Base-by-base conservation (phyloP, 768 basidiomycete species). In the Mrakia frigida region DNA sequence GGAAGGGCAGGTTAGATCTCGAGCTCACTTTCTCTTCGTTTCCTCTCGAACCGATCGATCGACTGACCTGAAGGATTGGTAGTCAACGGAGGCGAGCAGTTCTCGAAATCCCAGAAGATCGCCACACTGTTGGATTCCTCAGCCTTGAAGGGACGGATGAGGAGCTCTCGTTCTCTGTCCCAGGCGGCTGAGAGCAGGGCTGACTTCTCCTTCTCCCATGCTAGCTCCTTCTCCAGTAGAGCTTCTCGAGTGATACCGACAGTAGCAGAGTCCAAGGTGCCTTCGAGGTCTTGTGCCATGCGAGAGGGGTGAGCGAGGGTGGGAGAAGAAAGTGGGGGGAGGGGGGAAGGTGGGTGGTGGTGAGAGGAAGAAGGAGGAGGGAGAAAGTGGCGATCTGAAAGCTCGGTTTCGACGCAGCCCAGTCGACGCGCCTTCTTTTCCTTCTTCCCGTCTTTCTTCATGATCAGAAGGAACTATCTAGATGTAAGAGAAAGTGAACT, bases 31-130 rank as follows among this genome's bases (percentile, higher is more conserved):
- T 46, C 43, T 18, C 18, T 46, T 18, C 43, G 9, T 18, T 46
- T 46, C 43, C 43, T 18, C 18, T 46, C 43, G 43, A n/a, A n/a
- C n/a, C n/a, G n/a, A n/a, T n/a, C 13, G 56, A 6, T 56, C 56
- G 23, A 28, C 56, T n/a, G 10, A 56, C 56, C 65, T 2, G 74
- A 60, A 3, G 74, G 67, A 43, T 75, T 75, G 18, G 74, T 75
- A 14, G 68, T 52, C 7, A 75, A 53, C 23, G 74, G 68, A 4
- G 69, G 68, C 0, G 68, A 70, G 74, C 74, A 75, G 68, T 75
- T 75, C 21, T 75, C 74, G 18, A 43, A 70, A 37, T 75, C 74
- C 74, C 74, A 75, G 59, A 75, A 75, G 69, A 33, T 37, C 2
- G 50, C 74, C 0, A 75, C 56, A 18, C 46, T 3, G 52, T 7